These are phyloP conservation scores for Pyrenophora tritici-repentis DNA, from an alignment of 2,329 filamentous ascomycete genomes.

Conservation along the genomic window DNA sequence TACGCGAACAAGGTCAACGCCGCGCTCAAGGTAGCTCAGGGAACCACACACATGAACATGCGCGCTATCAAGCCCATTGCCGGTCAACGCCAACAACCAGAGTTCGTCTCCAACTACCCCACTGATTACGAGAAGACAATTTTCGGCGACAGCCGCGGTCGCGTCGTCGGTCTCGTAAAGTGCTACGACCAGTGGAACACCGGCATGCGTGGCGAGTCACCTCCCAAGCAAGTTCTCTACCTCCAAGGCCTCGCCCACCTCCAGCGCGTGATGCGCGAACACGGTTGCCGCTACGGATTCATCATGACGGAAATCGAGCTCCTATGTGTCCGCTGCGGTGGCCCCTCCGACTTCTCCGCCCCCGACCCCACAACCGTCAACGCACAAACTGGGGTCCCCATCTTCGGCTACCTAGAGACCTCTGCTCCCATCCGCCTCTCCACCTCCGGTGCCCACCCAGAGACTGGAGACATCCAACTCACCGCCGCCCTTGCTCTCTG, in stretches of 20 bases:
- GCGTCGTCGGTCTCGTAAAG: constrained; percentile 84
- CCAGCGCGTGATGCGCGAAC: constrained; percentile 90
- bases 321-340: constrained; percentile 82
- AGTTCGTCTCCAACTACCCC: constrained; percentile 68
- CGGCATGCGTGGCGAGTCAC: constrained; percentile 84
- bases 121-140: constrained; percentile 58
- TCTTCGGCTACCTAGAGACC: constrained; percentile 89
- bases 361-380: constrained; percentile 46
- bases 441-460: constrained; percentile 43
- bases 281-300: constrained; percentile 91
- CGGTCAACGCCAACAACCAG: constrained; percentile 61
- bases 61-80: constrained; percentile 44
- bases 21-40: constrained; percentile 76
- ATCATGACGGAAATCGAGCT: constrained; percentile 96
- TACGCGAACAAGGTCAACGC: constrained; percentile 88
- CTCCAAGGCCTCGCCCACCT: constrained; percentile 83
- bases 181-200: constrained; percentile 95
- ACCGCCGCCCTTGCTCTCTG: constrained; percentile 77
- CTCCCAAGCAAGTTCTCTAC: constrained; percentile 85
- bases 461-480: constrained; percentile 55
- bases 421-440: constrained; percentile 61
- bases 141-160: constrained; percentile 55
- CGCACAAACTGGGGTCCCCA: constrained; percentile 63
- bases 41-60: constrained; percentile 63
- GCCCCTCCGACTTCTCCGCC: constrained; percentile 40